Conservation (phyloP, 495 filamentous ascomycete species). For the Neurospora sp. region DNA sequence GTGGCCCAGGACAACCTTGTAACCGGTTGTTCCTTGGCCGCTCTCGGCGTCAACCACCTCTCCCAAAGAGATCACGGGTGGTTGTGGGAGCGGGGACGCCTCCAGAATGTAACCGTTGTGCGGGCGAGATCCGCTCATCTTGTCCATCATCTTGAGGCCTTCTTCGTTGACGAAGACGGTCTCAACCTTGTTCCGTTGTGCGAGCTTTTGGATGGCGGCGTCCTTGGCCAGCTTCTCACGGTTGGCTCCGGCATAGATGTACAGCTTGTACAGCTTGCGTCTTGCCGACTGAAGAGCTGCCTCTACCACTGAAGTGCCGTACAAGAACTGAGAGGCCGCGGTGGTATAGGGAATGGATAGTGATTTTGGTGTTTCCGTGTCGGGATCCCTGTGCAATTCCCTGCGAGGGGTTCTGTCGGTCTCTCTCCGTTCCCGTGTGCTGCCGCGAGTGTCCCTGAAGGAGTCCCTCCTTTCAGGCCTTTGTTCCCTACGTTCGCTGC, state of each 20-base stretch:
- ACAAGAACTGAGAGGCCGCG: slow-evolving; percentile 83
- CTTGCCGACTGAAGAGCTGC: slow-evolving; percentile 61
- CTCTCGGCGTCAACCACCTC: slow-evolving; percentile 29
- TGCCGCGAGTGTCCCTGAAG: not conserved
- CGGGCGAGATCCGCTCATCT: slow-evolving; percentile 70
- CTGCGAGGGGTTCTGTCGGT: not conserved
- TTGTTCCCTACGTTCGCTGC: not conserved
- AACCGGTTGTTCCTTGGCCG: slow-evolving; percentile 24
- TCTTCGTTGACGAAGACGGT: slow-evolving; percentile 38
- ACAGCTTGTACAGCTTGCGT: slow-evolving; percentile 75
- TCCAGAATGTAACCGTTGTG: slow-evolving; percentile 91
- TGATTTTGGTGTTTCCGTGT: slow-evolving; percentile 21
- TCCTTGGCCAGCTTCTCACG: slow-evolving; percentile 31
- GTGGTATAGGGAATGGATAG: slow-evolving; percentile 68
- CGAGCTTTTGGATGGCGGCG: slow-evolving; percentile 45
- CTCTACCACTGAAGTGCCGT: slow-evolving; percentile 71
- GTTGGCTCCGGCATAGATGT: slow-evolving; percentile 54
- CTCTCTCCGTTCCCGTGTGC: not conserved
- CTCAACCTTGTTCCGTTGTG: slow-evolving; percentile 43
- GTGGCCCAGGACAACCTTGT: slow-evolving; percentile 47
- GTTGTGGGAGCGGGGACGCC: slow-evolving; percentile 67
- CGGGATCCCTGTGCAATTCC: not conserved
- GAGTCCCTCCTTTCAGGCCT: not conserved
- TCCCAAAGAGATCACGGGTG: slow-evolving; percentile 54
- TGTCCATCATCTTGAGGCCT: slow-evolving; percentile 60